Evolutionary conservation across 768 basidiomycete genomes (phyloP).

Genomic region (Boletales sp.): DNA sequence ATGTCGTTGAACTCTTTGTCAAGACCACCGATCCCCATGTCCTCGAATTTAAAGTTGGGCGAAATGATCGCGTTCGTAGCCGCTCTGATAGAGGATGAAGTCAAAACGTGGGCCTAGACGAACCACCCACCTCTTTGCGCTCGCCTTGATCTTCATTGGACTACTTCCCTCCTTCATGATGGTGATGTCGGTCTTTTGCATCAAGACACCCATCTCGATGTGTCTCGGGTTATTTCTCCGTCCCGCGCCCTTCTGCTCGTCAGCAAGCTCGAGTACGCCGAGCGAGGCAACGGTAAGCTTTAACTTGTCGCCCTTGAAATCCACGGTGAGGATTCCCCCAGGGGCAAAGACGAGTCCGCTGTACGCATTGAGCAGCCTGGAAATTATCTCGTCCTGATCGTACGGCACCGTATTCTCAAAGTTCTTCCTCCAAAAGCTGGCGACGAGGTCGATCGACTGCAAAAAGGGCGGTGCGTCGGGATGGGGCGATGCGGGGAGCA

Average conservation of each 20-base stretch:
- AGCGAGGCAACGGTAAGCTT: conserved; percentile 65
- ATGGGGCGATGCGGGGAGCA: conserved; percentile 45
- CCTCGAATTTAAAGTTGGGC: conserved; percentile 98
- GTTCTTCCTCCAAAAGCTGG: conserved; percentile 56
- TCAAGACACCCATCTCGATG: conserved; percentile 65
- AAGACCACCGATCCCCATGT: conserved; percentile 99
- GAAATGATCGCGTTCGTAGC: conserved; percentile 93
- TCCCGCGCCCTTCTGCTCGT: conserved; percentile 50
- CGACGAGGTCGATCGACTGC: conserved; percentile 76
- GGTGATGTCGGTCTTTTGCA: conserved; percentile 89
- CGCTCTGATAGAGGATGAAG: conserved; percentile 48
- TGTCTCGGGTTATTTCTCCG: conserved; percentile 28
- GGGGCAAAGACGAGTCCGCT: conserved; percentile 64
- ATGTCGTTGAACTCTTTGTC: conserved; percentile 94
- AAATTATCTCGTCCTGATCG: conserved; percentile 82
- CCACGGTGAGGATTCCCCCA: conserved; percentile 75
- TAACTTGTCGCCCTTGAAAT: conserved; percentile 83
- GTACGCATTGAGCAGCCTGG: conserved; percentile 72
- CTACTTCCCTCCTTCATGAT: conserved; percentile 82
- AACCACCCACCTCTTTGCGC: conserved; percentile 82
- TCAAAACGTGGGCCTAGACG: no score
- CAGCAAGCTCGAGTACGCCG: conserved; percentile 55
- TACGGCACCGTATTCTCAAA: conserved; percentile 64
- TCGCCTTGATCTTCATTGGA: conserved; percentile 86
- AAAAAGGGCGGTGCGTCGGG: conserved; percentile 62